These are phyloP conservation scores for Capronia epimyces DNA, from an alignment of 2,329 filamentous ascomycete species.

Conservation along the genomic window DNA sequence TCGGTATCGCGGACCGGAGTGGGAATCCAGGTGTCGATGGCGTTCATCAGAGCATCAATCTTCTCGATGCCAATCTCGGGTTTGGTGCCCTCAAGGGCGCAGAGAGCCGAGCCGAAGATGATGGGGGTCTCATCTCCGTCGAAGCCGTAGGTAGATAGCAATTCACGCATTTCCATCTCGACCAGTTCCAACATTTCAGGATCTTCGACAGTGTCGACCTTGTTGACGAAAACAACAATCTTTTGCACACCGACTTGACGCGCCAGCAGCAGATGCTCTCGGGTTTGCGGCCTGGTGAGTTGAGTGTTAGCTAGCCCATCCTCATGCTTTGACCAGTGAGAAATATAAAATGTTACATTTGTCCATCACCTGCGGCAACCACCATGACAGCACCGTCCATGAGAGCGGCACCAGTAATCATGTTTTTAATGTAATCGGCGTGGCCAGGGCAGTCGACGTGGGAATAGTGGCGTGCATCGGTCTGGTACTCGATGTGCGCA, in stretches of 20 bases:
- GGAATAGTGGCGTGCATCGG: slow-evolving; percentile 90
- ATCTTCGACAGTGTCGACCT: slow-evolving; percentile 95
- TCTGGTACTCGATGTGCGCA: slow-evolving; percentile 97
- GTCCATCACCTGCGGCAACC: slow-evolving; percentile 94
- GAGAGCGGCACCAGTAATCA: slow-evolving; percentile 99
- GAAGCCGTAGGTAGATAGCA: slow-evolving; percentile 87
- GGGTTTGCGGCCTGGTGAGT: slow-evolving; percentile 72
- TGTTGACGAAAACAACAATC: slow-evolving; percentile 99
- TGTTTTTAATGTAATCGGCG: slow-evolving; percentile 99
- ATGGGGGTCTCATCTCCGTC: slow-evolving; percentile 98
- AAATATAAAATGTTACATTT: slow-evolving; percentile 65
- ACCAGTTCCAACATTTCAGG: slow-evolving; percentile 99
- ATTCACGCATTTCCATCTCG: slow-evolving; percentile 99
- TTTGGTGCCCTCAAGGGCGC: slow-evolving; percentile 79
- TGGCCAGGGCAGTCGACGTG: slow-evolving; percentile 99
- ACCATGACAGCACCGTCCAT: slow-evolving; percentile 99
- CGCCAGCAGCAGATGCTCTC: slow-evolving; percentile 95
- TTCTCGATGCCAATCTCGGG: slow-evolving; percentile 80
- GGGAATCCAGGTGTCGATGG: slow-evolving; percentile 94
- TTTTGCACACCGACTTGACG: slow-evolving; percentile 97
- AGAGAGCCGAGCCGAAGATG: slow-evolving; percentile 92
- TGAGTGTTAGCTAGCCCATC: slow-evolving; percentile 1
- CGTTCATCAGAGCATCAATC: slow-evolving; percentile 85
- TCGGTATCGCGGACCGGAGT: slow-evolving; percentile 89
- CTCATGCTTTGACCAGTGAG: neutral